Evolutionary conservation across 495 filamentous ascomycete species (phyloP), one percentile per base, ranked within the genome.

Genomic region (Lasiosphaeria ovina): DNA sequence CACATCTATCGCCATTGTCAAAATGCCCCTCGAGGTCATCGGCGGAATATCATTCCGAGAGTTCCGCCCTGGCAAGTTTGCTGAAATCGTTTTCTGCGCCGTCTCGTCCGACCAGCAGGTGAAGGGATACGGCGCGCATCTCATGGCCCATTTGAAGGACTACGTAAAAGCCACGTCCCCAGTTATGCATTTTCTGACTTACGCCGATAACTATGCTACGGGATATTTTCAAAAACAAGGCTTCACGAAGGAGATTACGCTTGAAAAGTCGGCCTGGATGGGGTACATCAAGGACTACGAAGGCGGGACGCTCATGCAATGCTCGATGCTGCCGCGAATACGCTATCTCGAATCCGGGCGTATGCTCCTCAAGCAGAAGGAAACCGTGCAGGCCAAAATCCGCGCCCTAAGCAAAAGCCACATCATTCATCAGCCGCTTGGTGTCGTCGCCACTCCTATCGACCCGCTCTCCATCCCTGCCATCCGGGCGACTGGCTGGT

Each of bases 221-320:
- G 93, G 93, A 0, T 98, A 96, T 68, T 98, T 98, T 79, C 93
- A 97, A 69, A 98, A 98, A 72, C 93, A 98, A 73, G 93, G 93
- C 0, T 98, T 97, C 66, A 96, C 93, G 0, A 97, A 98, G 68
- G 92, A 98, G 59, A 95, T 98, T 67, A 95, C 90, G 0, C 83
- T 98, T 3, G 90, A 93, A 35, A 88, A 84, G 66, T 82, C 87
- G 6, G 84, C 89, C 34, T 97, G 93, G 93, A 97, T 97, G 93
- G 93, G 93, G 24, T 98, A 96, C 68, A 98, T 98, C 71, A 98
- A 98, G 74, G 93, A 98, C 72, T 98, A 98, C 71, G 93, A 98
- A 77, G 93, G 93, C 16, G 93, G 93, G 31, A 98, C 93, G 0
- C 93, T 98, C 60, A 98, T 98, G 93, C 93, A 96, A 72, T 98